Percentiles rank a stretch among this genome's conserved stretches.
Evolutionary conservation across 1,284 basidiomycete genomes (phyloP).

Genomic region (Abortiporus biennis): DNA sequence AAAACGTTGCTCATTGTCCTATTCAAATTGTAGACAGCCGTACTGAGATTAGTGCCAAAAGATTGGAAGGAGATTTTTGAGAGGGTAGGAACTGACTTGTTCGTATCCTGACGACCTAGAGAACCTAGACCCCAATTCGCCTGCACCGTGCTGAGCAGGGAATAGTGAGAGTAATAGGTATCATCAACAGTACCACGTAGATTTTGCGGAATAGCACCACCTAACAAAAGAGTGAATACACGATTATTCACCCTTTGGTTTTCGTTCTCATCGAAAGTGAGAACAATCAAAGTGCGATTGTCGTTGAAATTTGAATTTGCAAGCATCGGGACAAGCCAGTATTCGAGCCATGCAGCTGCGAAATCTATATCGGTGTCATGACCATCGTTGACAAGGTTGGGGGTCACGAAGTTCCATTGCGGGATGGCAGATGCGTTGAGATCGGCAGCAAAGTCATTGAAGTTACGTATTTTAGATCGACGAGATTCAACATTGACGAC

Average conservation of each 20-base stretch:
- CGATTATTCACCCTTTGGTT: slow-evolving; percentile 39
- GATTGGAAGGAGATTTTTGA: not conserved
- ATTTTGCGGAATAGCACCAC: slow-evolving; percentile 40
- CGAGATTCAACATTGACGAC: slow-evolving; percentile 36
- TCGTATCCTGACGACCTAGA: slow-evolving; percentile 52
- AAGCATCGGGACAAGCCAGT: slow-evolving; percentile 51
- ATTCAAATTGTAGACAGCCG: not conserved
- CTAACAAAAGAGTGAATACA: slow-evolving; percentile 45
- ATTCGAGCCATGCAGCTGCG: slow-evolving; percentile 40
- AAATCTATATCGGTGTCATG: slow-evolving; percentile 57
- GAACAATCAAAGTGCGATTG: slow-evolving; percentile 44
- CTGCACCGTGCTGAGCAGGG: slow-evolving; percentile 50
- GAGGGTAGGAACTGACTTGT: slow-evolving; percentile 24
- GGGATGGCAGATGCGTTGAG: slow-evolving; percentile 44
- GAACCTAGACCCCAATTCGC: slow-evolving; percentile 60
- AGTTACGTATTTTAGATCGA: slow-evolving; percentile 51
- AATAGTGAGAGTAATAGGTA: slow-evolving; percentile 65
- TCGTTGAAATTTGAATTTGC: slow-evolving; percentile 40
- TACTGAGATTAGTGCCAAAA: not conserved
- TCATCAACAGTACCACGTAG: slow-evolving; percentile 41
- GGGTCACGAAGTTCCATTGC: slow-evolving; percentile 61
- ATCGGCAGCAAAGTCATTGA: slow-evolving; percentile 54
- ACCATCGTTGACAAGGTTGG: slow-evolving; percentile 52
- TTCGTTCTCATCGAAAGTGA: slow-evolving; percentile 56
- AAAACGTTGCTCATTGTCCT: slow-evolving; percentile 41